Base-by-base conservation (phyloP, 1,284 basidiomycete species). In the Xanthoconium separans region DNA sequence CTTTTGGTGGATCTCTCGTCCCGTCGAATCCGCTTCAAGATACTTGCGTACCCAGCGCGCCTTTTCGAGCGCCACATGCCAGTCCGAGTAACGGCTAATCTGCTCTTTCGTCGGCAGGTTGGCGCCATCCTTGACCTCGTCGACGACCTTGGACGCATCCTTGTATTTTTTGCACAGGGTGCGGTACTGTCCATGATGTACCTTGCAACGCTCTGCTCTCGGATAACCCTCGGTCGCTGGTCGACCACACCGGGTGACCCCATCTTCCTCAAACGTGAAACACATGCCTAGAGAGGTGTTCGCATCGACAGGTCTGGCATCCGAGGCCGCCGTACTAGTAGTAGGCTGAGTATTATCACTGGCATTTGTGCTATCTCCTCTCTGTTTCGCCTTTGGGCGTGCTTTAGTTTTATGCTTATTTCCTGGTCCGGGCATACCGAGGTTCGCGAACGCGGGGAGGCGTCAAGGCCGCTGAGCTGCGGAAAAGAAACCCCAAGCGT, bases 1-100 rank as follows among this genome's bases (percentile, higher is more conserved):
- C 31, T 30, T 55, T 13, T 56, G 53, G 44, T 70, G 65, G 22
- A 69, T 57, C 4, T 66, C 57, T 33, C 70, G 52, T 0, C 71
- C 71, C 1, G 56, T 50, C 44, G 57, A 20, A 73, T 65, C n/a
- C n/a, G 66, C 67, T 44, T 70, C 64, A 11, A 71, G 53, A 45
- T 71, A 73, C 24, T 54, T 44, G 29, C 59, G 58, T 29, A 66
- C 54, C 60, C 61, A 58, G 10, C 57, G 59, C 4, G 58, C 58
- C 47, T 71, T 67, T 31, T 66, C 54, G 15, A 65, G 51, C 6
- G 57, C 58, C 5, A 29, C 39, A 1, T 44, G 36, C 48, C 58
- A 54, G 42, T 69, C 61, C 1, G 50, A 43, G 37, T 62, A 65
- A 3, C 36, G 22, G n/a, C 8, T n/a, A 6, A 72, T 60, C 42